Evolutionary conservation across 176 grass and related monocot species (phyloP).

Genomic region (Saccharum officinarum): DNA sequence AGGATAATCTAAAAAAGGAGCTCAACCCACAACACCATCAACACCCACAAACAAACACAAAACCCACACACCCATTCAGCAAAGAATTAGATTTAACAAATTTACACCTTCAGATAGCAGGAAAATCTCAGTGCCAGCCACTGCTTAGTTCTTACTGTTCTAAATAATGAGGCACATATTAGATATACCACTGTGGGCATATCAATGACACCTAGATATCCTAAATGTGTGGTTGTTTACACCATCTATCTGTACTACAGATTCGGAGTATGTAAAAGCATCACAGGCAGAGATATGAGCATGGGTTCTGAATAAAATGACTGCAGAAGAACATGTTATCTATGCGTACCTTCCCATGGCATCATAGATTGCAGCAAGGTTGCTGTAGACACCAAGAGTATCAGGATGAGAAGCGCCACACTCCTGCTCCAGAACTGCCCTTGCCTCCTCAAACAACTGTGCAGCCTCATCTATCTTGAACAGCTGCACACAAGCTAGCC

Average conservation of each 20-base stretch:
- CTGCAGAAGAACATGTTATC: neutral
- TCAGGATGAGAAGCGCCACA: constrained; percentile 77
- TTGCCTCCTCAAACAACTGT: constrained; percentile 88
- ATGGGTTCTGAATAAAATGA: neutral
- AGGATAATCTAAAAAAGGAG: constrained; percentile 10
- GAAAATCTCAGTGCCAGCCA: neutral
- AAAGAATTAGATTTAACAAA: constrained; percentile 13
- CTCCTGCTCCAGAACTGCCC: constrained; percentile 84
- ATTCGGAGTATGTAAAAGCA: neutral
- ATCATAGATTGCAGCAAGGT: constrained; percentile 95
- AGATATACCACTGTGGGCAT: neutral
- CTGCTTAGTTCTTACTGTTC: neutral
- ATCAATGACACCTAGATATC: neutral
- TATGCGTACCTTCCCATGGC: constrained; percentile 89
- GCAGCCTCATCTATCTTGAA: constrained; percentile 99
- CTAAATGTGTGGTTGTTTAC: neutral
- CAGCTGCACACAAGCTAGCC: constrained; percentile 86
- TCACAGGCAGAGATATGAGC: neutral
- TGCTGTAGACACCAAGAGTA: constrained; percentile 93
- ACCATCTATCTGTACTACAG: neutral
- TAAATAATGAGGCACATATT: neutral
- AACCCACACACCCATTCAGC: neutral
- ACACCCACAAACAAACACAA: neutral
- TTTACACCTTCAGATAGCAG: neutral
- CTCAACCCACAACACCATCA: neutral